Percentiles rank a stretch among this genome's conserved stretches.
phyloP scores from a whole-genome alignment of 305 asterid species.

The Fraxinus baroniana region DNA sequence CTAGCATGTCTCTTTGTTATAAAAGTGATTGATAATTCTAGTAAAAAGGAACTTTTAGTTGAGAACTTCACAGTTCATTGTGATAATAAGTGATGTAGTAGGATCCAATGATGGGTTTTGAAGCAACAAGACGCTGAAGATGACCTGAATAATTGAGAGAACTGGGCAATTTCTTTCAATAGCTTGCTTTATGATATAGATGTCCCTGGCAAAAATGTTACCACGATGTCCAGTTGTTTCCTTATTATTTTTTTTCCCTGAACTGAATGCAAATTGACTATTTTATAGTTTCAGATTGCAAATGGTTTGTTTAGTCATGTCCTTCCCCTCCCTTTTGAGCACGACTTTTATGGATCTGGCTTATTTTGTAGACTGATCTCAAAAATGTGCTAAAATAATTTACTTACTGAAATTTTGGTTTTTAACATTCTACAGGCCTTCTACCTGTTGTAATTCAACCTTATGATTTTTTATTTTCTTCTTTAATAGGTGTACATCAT shows the following conservation, averaged over 20 bases:
- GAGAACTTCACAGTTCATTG: neutral
- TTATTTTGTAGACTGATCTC: neutral
- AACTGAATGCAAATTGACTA: neutral
- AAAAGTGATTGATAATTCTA: neutral
- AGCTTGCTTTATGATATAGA: neutral
- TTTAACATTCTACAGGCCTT: neutral
- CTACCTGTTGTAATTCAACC: slow-evolving; percentile 6
- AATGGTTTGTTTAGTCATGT: neutral
- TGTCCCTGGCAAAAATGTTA: neutral
- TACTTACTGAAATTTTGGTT: neutral
- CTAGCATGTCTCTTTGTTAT: neutral
- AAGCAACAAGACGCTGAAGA: neutral
- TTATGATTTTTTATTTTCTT: slow-evolving; percentile 3
- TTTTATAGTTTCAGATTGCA: neutral
- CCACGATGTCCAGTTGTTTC: neutral
- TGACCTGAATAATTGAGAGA: neutral
- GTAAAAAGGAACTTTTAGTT: neutral
- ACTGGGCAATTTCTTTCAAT: neutral
- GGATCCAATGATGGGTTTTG: neutral
- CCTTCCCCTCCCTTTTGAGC: neutral
- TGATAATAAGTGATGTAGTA: neutral
- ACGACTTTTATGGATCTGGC: neutral
- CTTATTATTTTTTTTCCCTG: neutral
- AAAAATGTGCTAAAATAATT: neutral
- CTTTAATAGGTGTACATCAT: slow-evolving; percentile 66